Conservation (phyloP, 192 early-diverging fungal species). For the Podila epicladia region DNA sequence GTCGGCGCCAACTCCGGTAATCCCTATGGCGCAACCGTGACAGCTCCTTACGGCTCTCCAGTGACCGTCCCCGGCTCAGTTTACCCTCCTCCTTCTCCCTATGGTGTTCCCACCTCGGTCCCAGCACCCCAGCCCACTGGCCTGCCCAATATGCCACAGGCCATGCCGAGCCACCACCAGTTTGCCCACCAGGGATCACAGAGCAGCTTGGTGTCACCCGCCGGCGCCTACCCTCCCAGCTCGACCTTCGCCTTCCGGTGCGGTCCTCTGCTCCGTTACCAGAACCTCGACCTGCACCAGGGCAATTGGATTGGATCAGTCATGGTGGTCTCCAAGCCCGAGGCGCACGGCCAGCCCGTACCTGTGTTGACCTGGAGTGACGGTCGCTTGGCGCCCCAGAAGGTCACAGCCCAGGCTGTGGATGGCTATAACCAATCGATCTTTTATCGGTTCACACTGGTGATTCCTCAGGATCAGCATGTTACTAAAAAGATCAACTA, state of each 20-base stretch:
- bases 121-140: slow-evolving; percentile 23
- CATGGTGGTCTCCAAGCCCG: slow-evolving; percentile 53
- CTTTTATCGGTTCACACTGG: slow-evolving; percentile 72
- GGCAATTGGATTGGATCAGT: slow-evolving; percentile 57
- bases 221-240: background rate
- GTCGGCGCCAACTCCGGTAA: slow-evolving; percentile 6
- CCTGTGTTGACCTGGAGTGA: slow-evolving; percentile 42
- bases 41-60: slow-evolving; percentile 9
- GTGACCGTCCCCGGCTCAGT: background rate
- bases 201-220: background rate
- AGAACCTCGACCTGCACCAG: slow-evolving; percentile 48
- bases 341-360: slow-evolving; percentile 34
- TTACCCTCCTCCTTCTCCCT: slow-evolving; percentile 1
- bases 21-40: slow-evolving; percentile 9
- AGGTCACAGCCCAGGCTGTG: slow-evolving; percentile 33
- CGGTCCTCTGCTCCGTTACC: slow-evolving; percentile 58
- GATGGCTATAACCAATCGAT: slow-evolving; percentile 68
- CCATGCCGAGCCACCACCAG: slow-evolving; percentile 25
- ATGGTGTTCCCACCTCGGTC: background rate
- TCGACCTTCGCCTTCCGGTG: slow-evolving; percentile 30
- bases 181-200: slow-evolving; percentile 1
- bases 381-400: slow-evolving; percentile 6
- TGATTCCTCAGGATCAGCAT: slow-evolving; percentile 56
- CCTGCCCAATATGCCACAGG: background rate
- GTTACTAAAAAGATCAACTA: slow-evolving; percentile 44